These are phyloP conservation scores for Paraglomus occultum DNA, from an alignment of 192 early-diverging fungal genomes.

Conservation along the genomic window DNA sequence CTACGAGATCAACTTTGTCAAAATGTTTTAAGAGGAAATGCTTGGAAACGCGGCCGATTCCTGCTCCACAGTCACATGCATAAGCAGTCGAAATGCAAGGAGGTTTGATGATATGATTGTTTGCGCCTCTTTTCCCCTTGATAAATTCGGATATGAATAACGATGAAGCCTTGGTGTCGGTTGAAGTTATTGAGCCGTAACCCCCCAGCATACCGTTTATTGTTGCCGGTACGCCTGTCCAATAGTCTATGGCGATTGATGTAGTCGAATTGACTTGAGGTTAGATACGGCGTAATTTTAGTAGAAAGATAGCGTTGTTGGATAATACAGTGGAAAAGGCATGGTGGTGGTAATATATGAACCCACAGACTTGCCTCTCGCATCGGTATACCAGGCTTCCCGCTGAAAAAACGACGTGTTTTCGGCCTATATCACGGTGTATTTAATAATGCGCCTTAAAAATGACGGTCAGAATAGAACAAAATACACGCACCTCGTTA, in stretches of 20 bases:
- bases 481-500: too few relatives aligned
- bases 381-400: constrained; percentile 4
- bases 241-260: constrained; percentile 58
- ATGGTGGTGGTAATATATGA: not conserved
- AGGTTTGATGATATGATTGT: constrained; percentile 57
- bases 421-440: too few relatives aligned
- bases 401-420: not conserved
- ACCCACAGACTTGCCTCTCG: constrained; percentile 14
- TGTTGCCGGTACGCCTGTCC: constrained; percentile 56
- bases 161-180: constrained; percentile 67
- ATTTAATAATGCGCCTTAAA: too few relatives aligned
- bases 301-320: not conserved
- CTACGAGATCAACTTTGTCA: constrained; percentile 86
- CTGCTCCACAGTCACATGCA: constrained; percentile 23
- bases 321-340: too few relatives aligned
- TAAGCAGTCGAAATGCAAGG: constrained; percentile 23
- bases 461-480: too few relatives aligned
- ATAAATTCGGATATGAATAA: too few relatives aligned
- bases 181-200: constrained; percentile 65
- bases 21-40: constrained; percentile 78
- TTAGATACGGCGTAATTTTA: too few relatives aligned
- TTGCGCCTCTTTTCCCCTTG: too few relatives aligned
- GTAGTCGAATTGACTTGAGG: too few relatives aligned
- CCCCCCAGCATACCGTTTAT: constrained; percentile 70
- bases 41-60: constrained; percentile 85